Evolutionary conservation across 495 filamentous ascomycete species (phyloP).

Genomic region (Bombardia bombarda): DNA sequence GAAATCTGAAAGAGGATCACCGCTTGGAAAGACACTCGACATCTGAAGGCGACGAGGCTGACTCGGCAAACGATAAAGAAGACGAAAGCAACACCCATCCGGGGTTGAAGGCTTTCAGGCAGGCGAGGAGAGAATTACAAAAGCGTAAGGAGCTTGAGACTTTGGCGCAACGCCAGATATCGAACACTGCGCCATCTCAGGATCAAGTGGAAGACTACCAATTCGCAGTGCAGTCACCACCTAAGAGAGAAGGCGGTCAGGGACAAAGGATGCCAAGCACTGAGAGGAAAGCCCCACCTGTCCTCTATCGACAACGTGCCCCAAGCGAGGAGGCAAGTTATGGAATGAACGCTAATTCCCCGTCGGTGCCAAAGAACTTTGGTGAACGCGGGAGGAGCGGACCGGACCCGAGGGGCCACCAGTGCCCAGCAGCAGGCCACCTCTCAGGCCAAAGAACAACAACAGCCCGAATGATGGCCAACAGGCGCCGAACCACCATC

Average conservation of each 20-base stretch:
- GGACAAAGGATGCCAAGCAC: conserved; percentile 34
- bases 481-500: conserved; percentile 17
- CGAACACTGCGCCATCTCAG: conserved; percentile 10
- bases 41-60: no score
- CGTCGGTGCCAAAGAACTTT: conserved; percentile 18
- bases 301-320: conserved; percentile 31
- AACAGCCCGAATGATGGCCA: conserved; percentile 39
- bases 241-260: conserved; percentile 20
- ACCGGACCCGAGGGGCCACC: conserved; percentile 46
- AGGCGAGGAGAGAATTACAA: conserved; percentile 46
- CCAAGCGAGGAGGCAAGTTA: conserved; percentile 29
- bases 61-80: conserved; percentile 5
- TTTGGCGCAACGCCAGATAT: conserved; percentile 24
- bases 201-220: conserved; percentile 15
- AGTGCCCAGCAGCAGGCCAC: conserved; percentile 37
- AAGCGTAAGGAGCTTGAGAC: conserved; percentile 41
- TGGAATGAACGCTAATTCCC: conserved; percentile 13
- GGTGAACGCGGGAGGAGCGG: conserved; percentile 51
- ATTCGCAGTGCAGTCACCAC: conserved; percentile 17
- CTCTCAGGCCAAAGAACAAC: conserved; percentile 28
- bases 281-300: conserved; percentile 36
- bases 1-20: conserved; percentile 42
- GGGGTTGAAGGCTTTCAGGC: conserved; percentile 40
- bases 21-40: conserved; percentile 26
- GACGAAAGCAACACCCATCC: conserved; percentile 29